Evolutionary conservation across 83 land plant species (phyloP).

Genomic region (Picea abies): DNA sequence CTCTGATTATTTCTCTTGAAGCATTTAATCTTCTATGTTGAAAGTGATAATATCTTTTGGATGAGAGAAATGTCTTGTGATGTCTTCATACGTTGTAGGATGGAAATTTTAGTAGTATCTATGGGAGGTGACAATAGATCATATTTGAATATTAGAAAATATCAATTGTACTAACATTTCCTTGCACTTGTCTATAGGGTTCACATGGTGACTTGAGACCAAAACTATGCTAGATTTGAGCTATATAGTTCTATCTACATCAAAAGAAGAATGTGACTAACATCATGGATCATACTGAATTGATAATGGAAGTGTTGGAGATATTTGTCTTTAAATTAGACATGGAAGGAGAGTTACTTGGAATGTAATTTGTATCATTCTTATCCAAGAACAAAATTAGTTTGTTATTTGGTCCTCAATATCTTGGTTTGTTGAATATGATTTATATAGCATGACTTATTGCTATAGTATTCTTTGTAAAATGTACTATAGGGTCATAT

Average conservation of each 20-base stretch:
- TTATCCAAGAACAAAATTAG: too few species aligned
- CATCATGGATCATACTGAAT: slow-evolving; percentile 21
- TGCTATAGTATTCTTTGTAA: too few species aligned
- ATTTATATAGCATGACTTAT: too few species aligned
- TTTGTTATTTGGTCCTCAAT: too few species aligned
- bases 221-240: slow-evolving; percentile 60
- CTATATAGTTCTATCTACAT: slow-evolving; percentile 82
- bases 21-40: neutral
- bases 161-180: slow-evolving; percentile 3
- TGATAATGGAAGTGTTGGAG: neutral
- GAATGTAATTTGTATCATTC: too few species aligned
- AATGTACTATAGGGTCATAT: too few species aligned
- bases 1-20: neutral
- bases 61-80: neutral
- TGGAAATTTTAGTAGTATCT: neutral
- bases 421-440: too few species aligned
- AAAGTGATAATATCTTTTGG: neutral
- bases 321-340: too few species aligned
- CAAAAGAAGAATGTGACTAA: slow-evolving; percentile 58
- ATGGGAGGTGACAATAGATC: neutral
- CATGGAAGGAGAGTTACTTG: too few species aligned
- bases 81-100: neutral
- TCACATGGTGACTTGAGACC: slow-evolving; percentile 72
- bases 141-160: neutral
- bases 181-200: slow-evolving; percentile 46